A percentile compares a stretch with the other conserved stretches of the same genome.
Evolutionary conservation across 208 protist species (phyloP).

Genomic region (Trypanosoma platydactyli): DNA sequence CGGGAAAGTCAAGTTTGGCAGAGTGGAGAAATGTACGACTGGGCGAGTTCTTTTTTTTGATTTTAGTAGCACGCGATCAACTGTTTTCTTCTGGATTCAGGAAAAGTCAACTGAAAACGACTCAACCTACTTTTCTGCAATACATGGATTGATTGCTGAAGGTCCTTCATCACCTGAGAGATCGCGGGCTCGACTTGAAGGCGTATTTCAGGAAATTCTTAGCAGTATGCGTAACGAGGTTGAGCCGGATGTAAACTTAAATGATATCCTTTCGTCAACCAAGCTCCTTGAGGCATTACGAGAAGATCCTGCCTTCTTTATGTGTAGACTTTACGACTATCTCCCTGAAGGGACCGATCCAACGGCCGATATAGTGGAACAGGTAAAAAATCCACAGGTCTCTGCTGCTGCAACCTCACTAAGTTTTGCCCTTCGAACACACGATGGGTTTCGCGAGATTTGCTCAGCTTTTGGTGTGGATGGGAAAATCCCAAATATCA

Average conservation of each 20-base stretch:
- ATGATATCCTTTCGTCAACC: slow-evolving; percentile 47
- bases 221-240: slow-evolving; percentile 13
- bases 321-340: slow-evolving; percentile 37
- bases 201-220: slow-evolving; percentile 59
- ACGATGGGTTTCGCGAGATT: slow-evolving; percentile 49
- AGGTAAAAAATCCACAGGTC: slow-evolving; percentile 74
- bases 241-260: slow-evolving; percentile 28
- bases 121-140: slow-evolving; percentile 36
- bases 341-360: slow-evolving; percentile 41
- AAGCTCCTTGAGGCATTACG: slow-evolving; percentile 53
- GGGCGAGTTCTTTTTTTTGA: slow-evolving; percentile 75
- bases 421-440: slow-evolving; percentile 46
- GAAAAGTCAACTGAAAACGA: slow-evolving; percentile 80
- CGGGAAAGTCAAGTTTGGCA: slow-evolving; percentile 33
- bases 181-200: slow-evolving; percentile 29
- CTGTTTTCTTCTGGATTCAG: slow-evolving; percentile 85
- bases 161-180: neutral
- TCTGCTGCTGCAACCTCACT: slow-evolving; percentile 40
- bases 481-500: slow-evolving; percentile 33
- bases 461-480: slow-evolving; percentile 52
- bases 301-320: slow-evolving; percentile 59
- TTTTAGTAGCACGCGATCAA: slow-evolving; percentile 27
- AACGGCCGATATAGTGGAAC: slow-evolving; percentile 43
- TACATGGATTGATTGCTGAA: slow-evolving; percentile 47
- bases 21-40: slow-evolving; percentile 69